A percentile compares a stretch with the other conserved stretches of the same genome.
Evolutionary conservation across 2,329 filamentous ascomycete species (phyloP).

Genomic region (Mollisiaceae sp.): DNA sequence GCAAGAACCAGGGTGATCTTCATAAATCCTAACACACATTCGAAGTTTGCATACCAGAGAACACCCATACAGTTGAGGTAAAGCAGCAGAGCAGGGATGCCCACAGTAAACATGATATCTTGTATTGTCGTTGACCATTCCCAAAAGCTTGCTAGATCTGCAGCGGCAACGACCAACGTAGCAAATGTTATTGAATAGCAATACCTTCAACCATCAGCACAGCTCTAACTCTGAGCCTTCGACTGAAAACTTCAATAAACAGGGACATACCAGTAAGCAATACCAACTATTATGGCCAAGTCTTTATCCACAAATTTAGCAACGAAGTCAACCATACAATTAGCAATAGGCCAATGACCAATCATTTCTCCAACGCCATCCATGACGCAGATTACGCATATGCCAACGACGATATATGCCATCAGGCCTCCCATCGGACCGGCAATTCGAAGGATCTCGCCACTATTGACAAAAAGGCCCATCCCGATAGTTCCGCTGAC

Average conservation of each 20-base stretch:
- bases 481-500: slow-evolving; percentile 45
- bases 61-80: slow-evolving; percentile 21
- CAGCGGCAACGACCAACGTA: slow-evolving; percentile 17
- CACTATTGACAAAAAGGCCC: slow-evolving; percentile 43
- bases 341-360: slow-evolving; percentile 45
- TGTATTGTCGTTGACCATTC: slow-evolving; percentile 11
- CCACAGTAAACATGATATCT: slow-evolving; percentile 17
- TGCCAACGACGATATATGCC: slow-evolving; percentile 42
- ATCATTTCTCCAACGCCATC: slow-evolving; percentile 48
- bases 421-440: slow-evolving; percentile 44
- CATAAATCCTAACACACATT: slow-evolving; percentile 13
- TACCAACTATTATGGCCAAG: slow-evolving; percentile 43
- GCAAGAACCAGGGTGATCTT: slow-evolving; percentile 17
- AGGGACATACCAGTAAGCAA: slow-evolving; percentile 43
- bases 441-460: slow-evolving; percentile 43
- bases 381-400: slow-evolving; percentile 45
- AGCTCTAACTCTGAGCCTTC: background rate
- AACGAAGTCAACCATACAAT: slow-evolving; percentile 45
- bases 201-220: slow-evolving; percentile 9
- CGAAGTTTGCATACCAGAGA: slow-evolving; percentile 23
- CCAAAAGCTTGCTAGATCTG: slow-evolving; percentile 20
- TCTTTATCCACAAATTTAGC: slow-evolving; percentile 46
- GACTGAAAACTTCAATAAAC: background rate
- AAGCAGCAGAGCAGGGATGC: slow-evolving; percentile 5
- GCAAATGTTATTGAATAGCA: slow-evolving; percentile 21